A percentile compares a stretch with the other conserved stretches of the same genome.
Conservation (phyloP, 1,284 basidiomycete species). For the Apiotrichum veenhuisii region DNA sequence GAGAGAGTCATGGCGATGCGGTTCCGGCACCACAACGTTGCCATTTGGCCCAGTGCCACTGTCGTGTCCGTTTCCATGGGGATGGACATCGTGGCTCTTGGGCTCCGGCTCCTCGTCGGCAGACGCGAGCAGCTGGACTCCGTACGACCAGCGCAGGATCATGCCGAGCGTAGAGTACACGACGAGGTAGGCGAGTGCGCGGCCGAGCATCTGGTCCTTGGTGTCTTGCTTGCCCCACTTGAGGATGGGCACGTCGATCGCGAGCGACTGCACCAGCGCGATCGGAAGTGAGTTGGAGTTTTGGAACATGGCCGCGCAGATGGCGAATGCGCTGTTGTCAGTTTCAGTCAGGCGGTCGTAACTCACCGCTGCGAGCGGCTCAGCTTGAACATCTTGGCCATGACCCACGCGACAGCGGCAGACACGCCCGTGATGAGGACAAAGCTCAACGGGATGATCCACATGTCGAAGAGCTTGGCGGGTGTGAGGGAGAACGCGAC, state of each 20-base stretch:
- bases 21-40: neutral
- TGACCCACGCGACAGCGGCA: conserved; percentile 47
- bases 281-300: conserved; percentile 83
- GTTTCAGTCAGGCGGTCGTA: neutral
- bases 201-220: conserved; percentile 80
- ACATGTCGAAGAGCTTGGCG: conserved; percentile 79
- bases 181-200: conserved; percentile 87
- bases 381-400: conserved; percentile 48
- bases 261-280: conserved; percentile 79
- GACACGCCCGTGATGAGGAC: conserved; percentile 65
- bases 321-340: conserved; percentile 66
- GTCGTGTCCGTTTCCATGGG: neutral
- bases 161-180: conserved; percentile 90
- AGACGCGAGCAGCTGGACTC: conserved; percentile 69
- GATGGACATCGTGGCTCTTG: neutral
- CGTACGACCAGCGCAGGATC: conserved; percentile 88
- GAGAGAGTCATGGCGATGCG: neutral
- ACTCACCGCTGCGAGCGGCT: conserved; percentile 49
- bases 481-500: conserved; percentile 51
- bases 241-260: conserved; percentile 74
- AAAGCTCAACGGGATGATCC: conserved; percentile 82
- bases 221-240: conserved; percentile 78
- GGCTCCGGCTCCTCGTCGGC: conserved; percentile 57
- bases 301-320: conserved; percentile 62
- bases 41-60: neutral